These are phyloP conservation scores for Trebouxiophyceae sp. DNA, from an alignment of 163 green algal species.

Conservation along the genomic window DNA sequence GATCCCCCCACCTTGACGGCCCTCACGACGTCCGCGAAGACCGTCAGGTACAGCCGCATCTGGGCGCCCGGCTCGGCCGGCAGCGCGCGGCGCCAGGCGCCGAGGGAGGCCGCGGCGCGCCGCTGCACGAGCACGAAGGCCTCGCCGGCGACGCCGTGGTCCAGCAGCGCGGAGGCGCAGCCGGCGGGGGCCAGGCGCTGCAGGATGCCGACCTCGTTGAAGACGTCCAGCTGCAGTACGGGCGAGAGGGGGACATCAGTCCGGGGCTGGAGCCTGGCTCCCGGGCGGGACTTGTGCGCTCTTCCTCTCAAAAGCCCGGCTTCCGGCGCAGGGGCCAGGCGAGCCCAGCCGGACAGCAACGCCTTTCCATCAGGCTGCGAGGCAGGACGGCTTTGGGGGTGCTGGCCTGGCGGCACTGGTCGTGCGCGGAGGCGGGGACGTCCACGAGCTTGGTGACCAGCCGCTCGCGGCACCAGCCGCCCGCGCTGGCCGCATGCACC, in stretches of 20 bases:
- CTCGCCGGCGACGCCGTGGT: slow-evolving; percentile 32
- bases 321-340: no score
- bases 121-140: slow-evolving; percentile 24
- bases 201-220: slow-evolving; percentile 44
- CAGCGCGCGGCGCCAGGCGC: slow-evolving; percentile 31
- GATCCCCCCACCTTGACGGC: slow-evolving; percentile 17
- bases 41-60: slow-evolving; percentile 30
- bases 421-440: slow-evolving; percentile 33
- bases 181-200: slow-evolving; percentile 13
- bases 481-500: slow-evolving; percentile 2
- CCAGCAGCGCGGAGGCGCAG: slow-evolving; percentile 24
- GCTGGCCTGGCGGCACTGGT: slow-evolving; percentile 31
- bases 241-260: no score
- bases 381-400: no score
- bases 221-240: slow-evolving; percentile 19
- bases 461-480: slow-evolving; percentile 5
- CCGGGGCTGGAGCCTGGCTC: no score
- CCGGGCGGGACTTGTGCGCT: no score
- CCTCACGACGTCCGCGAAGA: slow-evolving; percentile 28
- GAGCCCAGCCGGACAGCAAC: no score
- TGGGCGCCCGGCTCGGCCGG: slow-evolving; percentile 8
- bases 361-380: no score
- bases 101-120: slow-evolving; percentile 8
- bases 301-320: no score
- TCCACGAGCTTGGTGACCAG: slow-evolving; percentile 49